Evolutionary conservation across 1,284 basidiomycete genomes (phyloP).

Genomic region (Fomitopsis schrenkii): DNA sequence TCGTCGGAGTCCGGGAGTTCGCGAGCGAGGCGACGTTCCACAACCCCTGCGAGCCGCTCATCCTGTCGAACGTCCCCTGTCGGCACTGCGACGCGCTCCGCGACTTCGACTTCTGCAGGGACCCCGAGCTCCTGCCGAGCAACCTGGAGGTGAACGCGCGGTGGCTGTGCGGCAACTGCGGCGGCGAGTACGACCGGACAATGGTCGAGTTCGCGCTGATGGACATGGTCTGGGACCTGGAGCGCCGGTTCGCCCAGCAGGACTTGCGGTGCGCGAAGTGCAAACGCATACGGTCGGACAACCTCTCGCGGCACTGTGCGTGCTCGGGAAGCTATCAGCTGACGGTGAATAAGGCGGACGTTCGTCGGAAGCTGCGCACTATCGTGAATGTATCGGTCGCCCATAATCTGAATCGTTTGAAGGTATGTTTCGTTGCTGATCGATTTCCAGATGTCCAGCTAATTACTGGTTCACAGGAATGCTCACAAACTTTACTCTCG

Average conservation of each 20-base stretch:
- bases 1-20: conserved; percentile 89
- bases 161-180: conserved; percentile 71
- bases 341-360: conserved; percentile 67
- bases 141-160: conserved; percentile 42
- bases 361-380: conserved; percentile 67
- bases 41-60: conserved; percentile 92
- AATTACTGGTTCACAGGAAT: background rate
- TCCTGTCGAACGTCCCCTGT: conserved; percentile 87
- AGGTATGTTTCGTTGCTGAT: conserved; percentile 38
- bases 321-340: conserved; percentile 86
- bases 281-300: conserved; percentile 84
- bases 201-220: conserved; percentile 88
- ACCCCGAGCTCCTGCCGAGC: conserved; percentile 77
- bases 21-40: conserved; percentile 79
- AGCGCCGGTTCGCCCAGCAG: conserved; percentile 82
- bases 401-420: conserved; percentile 62
- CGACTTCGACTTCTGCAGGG: conserved; percentile 95
- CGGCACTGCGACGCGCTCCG: conserved; percentile 85
- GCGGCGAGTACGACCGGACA: conserved; percentile 83
- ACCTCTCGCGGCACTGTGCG: conserved; percentile 79
- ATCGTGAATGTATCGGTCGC: conserved; percentile 79
- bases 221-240: conserved; percentile 67
- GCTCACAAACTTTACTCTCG: conserved; percentile 17
- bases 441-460: background rate
- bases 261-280: conserved; percentile 89